These are phyloP conservation scores for Rhexocercosporidium sp. DNA, from an alignment of 2,329 filamentous ascomycete species.

Conservation along the genomic window DNA sequence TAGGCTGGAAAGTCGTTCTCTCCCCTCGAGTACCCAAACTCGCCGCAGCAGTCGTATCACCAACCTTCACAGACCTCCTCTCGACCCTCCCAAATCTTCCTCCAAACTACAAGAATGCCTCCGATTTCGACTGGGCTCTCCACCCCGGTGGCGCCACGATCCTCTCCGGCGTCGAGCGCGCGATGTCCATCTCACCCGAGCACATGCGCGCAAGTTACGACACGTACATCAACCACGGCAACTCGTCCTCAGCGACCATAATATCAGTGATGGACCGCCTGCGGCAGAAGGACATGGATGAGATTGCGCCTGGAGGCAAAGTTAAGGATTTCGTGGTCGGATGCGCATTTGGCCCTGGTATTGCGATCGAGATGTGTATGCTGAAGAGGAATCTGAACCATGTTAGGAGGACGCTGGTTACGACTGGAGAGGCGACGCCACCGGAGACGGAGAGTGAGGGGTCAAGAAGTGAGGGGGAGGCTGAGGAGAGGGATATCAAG, in stretches of 20 bases:
- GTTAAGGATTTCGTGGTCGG: slow-evolving; percentile 65
- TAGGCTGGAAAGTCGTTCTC: slow-evolving; percentile 70
- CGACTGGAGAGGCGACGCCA: slow-evolving; percentile 38
- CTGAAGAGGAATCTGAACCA: slow-evolving; percentile 51
- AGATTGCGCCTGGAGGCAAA: slow-evolving; percentile 55
- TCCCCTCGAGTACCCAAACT: slow-evolving; percentile 65
- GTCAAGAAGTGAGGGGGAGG: slow-evolving; percentile 36
- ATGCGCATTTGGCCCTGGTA: slow-evolving; percentile 73
- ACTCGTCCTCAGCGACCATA: slow-evolving; percentile 72
- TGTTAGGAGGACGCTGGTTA: slow-evolving; percentile 31
- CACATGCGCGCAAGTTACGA: slow-evolving; percentile 74
- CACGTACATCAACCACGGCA: slow-evolving; percentile 71
- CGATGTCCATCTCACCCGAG: slow-evolving; percentile 61
- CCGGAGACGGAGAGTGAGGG: slow-evolving; percentile 41
- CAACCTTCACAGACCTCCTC: slow-evolving; percentile 61
- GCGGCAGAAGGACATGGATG: slow-evolving; percentile 64
- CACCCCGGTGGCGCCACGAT: slow-evolving; percentile 74
- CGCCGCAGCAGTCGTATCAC: slow-evolving; percentile 55
- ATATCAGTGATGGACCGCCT: slow-evolving; percentile 69
- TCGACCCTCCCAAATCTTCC: slow-evolving; percentile 53
- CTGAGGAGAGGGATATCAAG: slow-evolving; percentile 26
- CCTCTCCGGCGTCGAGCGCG: slow-evolving; percentile 64
- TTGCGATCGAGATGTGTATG: slow-evolving; percentile 71
- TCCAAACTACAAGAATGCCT: slow-evolving; percentile 49
- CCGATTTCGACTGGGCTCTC: slow-evolving; percentile 75